Percentiles rank a stretch among this genome's conserved stretches.
Conservation (phyloP, 768 basidiomycete genomes). For the Trametes gibbosa region DNA sequence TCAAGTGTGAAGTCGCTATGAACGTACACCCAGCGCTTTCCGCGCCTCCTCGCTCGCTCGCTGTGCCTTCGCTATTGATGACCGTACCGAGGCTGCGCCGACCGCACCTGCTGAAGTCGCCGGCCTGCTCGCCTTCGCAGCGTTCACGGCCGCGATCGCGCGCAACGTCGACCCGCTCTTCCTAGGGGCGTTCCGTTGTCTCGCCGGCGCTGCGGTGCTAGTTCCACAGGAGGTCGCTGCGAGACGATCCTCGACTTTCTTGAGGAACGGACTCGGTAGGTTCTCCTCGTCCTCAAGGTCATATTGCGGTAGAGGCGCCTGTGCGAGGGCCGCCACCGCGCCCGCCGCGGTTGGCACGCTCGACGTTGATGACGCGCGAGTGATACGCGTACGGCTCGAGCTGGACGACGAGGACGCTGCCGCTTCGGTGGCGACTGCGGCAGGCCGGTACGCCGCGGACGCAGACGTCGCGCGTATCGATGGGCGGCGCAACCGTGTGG, state of each 20-base stretch:
- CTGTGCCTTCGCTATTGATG: slow-evolving; percentile 45
- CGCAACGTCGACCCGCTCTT: slow-evolving; percentile 49
- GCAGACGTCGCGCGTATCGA: slow-evolving; percentile 29
- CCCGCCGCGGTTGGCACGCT: slow-evolving; percentile 8
- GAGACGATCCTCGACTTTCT: slow-evolving; percentile 38
- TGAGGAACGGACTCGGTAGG: slow-evolving; percentile 80
- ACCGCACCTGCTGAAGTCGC: neutral
- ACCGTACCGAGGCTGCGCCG: slow-evolving; percentile 28
- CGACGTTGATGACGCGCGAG: slow-evolving; percentile 16
- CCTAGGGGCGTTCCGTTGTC: slow-evolving; percentile 15
- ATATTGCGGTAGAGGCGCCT: slow-evolving; percentile 37
- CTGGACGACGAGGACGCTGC: slow-evolving; percentile 3
- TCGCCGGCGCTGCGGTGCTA: slow-evolving; percentile 11
- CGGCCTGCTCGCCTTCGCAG: slow-evolving; percentile 47
- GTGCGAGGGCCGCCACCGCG: neutral
- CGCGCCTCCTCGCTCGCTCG: slow-evolving; percentile 52
- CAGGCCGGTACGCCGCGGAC: slow-evolving; percentile 7
- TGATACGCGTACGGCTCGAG: slow-evolving; percentile 12
- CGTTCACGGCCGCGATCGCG: slow-evolving; percentile 48
- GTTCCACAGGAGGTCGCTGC: slow-evolving; percentile 18
- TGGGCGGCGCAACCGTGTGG: slow-evolving; percentile 28
- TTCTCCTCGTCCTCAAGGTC: slow-evolving; percentile 80
- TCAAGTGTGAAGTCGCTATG: too few species aligned
- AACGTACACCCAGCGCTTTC: slow-evolving; percentile 33
- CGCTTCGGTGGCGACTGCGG: slow-evolving; percentile 3